Base-by-base conservation (phyloP, 1,284 basidiomycete genomes). In the Coniophora puteana region DNA sequence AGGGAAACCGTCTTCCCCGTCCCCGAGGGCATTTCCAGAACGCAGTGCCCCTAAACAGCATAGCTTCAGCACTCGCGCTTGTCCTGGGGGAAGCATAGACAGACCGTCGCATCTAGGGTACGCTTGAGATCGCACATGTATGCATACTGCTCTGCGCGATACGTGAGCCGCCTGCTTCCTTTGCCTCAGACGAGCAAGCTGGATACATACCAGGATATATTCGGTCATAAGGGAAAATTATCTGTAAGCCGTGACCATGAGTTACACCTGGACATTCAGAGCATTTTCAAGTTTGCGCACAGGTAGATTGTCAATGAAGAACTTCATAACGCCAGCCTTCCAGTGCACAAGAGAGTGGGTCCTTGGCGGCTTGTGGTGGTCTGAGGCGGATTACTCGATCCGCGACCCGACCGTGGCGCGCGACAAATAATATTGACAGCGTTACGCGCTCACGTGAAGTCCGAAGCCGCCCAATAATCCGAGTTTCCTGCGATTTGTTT, bases 41-140 rank as follows among this genome's bases (percentile, higher is more conserved):
- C 93, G 63, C 96, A 97, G 55, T 99, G 96, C 37, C 96, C 96
- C 92, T 96, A 61, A 35, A 32, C 14, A 20, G 20, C 11, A 20
- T 14, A 22, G 14, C 25, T 30, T 31, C 24, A 6, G 10, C 6
- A 23, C 34, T 8, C 10, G 30, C 17, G 24, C 27, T 21, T 16
- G 29, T 24, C 17, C 8, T 7, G 12, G 42, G 36, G 25, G 27
- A 39, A 43, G 44, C 45, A 44, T n/a, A n/a, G n/a, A n/a, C n/a
- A n/a, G 56, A 83, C 84, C 45, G 88, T 83, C 24, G 93, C 93
- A 67, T 99, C 96, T 17, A 99, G 78, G 5, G 95, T 95, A 54
- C 92, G 76, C 65, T 99, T 99, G 52, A 99, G 76, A 67, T 99
- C 95, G 65, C 92, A 93, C 93, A 99, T 98, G 61, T 99, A 99